Base-by-base conservation (phyloP, 495 filamentous ascomycete genomes). In the Sphaerosporella brunnea region DNA sequence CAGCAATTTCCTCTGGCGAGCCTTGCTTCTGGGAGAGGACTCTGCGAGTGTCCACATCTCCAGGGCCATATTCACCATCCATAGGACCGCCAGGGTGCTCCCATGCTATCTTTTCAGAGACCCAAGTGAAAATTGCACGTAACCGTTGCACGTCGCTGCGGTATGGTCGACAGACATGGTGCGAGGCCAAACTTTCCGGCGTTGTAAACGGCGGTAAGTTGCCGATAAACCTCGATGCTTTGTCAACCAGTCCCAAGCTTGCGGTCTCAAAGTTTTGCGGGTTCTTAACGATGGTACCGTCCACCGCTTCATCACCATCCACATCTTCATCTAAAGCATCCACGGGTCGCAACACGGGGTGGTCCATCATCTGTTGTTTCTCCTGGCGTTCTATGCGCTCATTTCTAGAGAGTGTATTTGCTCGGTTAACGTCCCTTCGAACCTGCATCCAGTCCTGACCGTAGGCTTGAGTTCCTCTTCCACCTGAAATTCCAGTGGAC, bases 101-200 rank as follows among this genome's bases (percentile, higher is more conserved):
- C 88, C 90, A 99, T n/a, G 73, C 73, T 41, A 99, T 77, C 58
- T 90, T 90, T 61, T 96, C 90, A 16, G 85, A 75, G 23, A 94
- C 83, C 87, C 88, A 99, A 8, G 80, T 94, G 58, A 94, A 99
- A 42, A 96, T 94, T 0, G 90, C 85, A 18, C 90, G 73, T 3
- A 96, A 68, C 30, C 87, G 74, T 59, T 99, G 90, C 1, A 94
- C 83, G 54, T 96, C 92, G 61, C 83, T 94, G 42, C 86, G 75
- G 60, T 95, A 93, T 3, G 92, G 92, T 36, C 92, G 77, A 56
- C 92, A 96, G 23, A 99, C 76, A 56, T 93, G 93, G 4, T 80
- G 83, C 46, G 92, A 86, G 1, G 87, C 86, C 19, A 99, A 72
- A 47, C 77, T 83, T 43, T 79, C 73, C 0, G 90, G 74, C 28